A percentile compares a stretch with the other conserved stretches of the same genome.
Evolutionary conservation across 1,284 basidiomycete species (phyloP).

Genomic region (Marasmius fiardii): DNA sequence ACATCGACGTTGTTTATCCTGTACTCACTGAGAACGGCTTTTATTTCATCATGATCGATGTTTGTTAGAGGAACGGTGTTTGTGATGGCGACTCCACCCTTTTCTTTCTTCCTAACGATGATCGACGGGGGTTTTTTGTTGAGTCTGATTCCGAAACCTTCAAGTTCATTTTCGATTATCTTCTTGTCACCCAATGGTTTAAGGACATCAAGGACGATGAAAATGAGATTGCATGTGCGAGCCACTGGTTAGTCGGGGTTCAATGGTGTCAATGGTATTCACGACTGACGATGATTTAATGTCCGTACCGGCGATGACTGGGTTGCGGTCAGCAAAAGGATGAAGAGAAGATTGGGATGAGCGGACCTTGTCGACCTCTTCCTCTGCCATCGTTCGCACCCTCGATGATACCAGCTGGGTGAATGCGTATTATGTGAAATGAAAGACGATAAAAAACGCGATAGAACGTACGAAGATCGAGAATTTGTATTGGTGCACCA

Average conservation of each 20-base stretch:
- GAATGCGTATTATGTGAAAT: constrained; percentile 10
- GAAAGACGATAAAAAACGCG: neutral
- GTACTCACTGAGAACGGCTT: constrained; percentile 95
- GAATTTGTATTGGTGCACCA: constrained; percentile 89
- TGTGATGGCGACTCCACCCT: constrained; percentile 90
- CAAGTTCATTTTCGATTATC: constrained; percentile 88
- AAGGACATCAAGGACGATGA: constrained; percentile 96
- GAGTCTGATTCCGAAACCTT: constrained; percentile 95
- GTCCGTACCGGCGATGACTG: constrained; percentile 79
- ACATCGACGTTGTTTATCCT: constrained; percentile 89
- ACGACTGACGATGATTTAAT: constrained; percentile 10
- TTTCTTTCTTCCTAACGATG: constrained; percentile 88
- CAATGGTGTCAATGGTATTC: constrained; percentile 12
- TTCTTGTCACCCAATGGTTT: constrained; percentile 96
- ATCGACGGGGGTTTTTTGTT: constrained; percentile 96
- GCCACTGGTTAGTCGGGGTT: constrained; percentile 62
- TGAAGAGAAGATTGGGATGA: neutral
- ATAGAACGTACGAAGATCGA: constrained; percentile 69
- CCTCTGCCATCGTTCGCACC: constrained; percentile 98
- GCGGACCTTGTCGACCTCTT: constrained; percentile 87
- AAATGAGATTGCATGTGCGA: constrained; percentile 97
- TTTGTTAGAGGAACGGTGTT: constrained; percentile 98
- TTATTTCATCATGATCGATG: constrained; percentile 94
- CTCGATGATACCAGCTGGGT: constrained; percentile 93
- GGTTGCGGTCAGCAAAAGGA: constrained; percentile 6